A percentile compares a stretch with the other conserved stretches of the same genome.
These are phyloP conservation scores for Talaromyces piceae DNA, from an alignment of 2,329 filamentous ascomycete genomes.

Conservation along the genomic window DNA sequence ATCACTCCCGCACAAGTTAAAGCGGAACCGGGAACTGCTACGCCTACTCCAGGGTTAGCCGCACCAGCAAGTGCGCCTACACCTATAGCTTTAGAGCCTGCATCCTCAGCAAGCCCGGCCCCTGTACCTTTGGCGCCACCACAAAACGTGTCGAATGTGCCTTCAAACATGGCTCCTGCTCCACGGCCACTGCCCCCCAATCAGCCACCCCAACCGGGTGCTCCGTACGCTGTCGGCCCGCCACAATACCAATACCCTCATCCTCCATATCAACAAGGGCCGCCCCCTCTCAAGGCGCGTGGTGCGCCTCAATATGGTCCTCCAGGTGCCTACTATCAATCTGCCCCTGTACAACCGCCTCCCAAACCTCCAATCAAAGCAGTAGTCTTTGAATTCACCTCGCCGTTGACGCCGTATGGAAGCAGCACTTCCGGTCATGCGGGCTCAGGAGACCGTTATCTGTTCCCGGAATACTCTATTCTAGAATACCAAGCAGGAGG, in stretches of 20 bases:
- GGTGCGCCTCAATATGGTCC: slow-evolving; percentile 23
- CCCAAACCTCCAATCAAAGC: slow-evolving; percentile 37
- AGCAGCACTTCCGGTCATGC: slow-evolving; percentile 34
- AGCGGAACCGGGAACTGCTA: slow-evolving; percentile 19
- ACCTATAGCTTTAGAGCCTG: neutral
- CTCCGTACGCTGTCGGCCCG: slow-evolving; percentile 19
- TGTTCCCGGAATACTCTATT: slow-evolving; percentile 44
- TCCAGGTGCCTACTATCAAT: slow-evolving; percentile 27
- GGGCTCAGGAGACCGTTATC: slow-evolving; percentile 40
- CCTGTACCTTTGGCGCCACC: slow-evolving; percentile 14
- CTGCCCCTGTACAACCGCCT: slow-evolving; percentile 23
- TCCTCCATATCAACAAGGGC: slow-evolving; percentile 23
- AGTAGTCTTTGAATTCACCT: slow-evolving; percentile 43
- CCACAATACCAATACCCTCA: slow-evolving; percentile 24
- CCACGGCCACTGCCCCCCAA: slow-evolving; percentile 18
- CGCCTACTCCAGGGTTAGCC: neutral
- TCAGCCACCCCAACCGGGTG: slow-evolving; percentile 16
- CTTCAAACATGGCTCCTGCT: slow-evolving; percentile 14
- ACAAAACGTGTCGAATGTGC: slow-evolving; percentile 13
- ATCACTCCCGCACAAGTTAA: slow-evolving; percentile 19
- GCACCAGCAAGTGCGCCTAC: neutral
- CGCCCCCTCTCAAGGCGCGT: slow-evolving; percentile 30
- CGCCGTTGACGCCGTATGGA: slow-evolving; percentile 34
- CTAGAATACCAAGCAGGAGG: slow-evolving; percentile 41
- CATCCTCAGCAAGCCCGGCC: slow-evolving; percentile 8